These are phyloP conservation scores for Coemansia asiatica DNA, from an alignment of 192 early-diverging fungal species.

Conservation along the genomic window DNA sequence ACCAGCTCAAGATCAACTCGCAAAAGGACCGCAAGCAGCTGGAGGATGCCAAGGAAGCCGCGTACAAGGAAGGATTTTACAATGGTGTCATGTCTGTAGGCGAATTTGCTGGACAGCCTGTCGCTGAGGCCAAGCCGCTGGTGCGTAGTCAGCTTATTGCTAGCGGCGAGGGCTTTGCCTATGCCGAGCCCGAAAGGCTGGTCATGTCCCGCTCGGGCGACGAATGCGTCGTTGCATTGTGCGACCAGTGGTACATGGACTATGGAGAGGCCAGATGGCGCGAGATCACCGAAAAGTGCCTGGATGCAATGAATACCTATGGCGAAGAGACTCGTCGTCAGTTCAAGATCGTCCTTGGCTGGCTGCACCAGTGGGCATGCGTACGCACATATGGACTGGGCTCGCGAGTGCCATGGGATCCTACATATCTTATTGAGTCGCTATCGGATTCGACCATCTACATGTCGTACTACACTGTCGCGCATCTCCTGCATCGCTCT, in stretches of 20 bases:
- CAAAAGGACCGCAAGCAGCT: constrained; percentile 95
- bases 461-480: constrained; percentile 99
- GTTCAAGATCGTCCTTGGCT: constrained; percentile 83
- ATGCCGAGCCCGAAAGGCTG: constrained; percentile 92
- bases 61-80: constrained; percentile 99
- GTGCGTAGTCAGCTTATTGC: constrained; percentile 78
- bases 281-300: constrained; percentile 69
- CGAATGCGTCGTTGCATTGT: constrained; percentile 94
- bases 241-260: constrained; percentile 98
- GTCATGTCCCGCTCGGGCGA: constrained; percentile 94
- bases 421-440: constrained; percentile 89
- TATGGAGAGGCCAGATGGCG: constrained; percentile 92
- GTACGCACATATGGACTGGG: constrained; percentile 93
- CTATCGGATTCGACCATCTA: constrained; percentile 99
- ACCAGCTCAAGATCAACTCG: constrained; percentile 91
- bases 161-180: constrained; percentile 72
- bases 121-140: constrained; percentile 86
- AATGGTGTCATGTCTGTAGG: constrained; percentile 84
- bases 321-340: constrained; percentile 79
- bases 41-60: constrained; percentile 87
- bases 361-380: constrained; percentile 98
- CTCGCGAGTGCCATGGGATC: constrained; percentile 91
- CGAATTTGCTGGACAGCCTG: constrained; percentile 76
- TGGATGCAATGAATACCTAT: constrained; percentile 80
- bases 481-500: constrained; percentile 85